These are phyloP conservation scores for Fusarium concolor DNA, from an alignment of 2,329 filamentous ascomycete species.

Conservation along the genomic window DNA sequence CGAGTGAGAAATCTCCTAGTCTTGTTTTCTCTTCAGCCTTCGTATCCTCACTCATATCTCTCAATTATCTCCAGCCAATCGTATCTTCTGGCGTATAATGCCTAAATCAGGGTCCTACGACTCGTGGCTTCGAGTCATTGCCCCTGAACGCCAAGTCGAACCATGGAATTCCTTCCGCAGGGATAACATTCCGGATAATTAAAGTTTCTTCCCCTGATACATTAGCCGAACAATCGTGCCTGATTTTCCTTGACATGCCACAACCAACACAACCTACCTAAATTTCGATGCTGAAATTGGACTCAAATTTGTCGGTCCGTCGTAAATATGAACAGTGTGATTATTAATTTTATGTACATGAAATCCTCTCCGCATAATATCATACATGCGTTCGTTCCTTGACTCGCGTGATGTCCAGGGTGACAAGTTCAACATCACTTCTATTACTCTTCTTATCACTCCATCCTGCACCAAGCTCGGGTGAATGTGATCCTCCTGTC, in stretches of 20 bases:
- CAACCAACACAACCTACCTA: background rate
- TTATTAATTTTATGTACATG: background rate
- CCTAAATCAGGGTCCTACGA: background rate
- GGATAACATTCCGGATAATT: background rate
- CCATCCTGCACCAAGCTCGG: conserved; percentile 16
- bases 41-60: background rate
- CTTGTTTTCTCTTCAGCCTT: background rate
- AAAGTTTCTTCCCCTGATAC: background rate
- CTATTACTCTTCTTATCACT: conserved; percentile 30
- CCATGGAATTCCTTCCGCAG: background rate
- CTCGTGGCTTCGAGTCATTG: background rate
- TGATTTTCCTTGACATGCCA: background rate
- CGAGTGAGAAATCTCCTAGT: rapidly evolving
- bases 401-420: background rate
- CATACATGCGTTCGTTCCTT: conserved; percentile 1
- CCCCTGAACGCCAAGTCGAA: background rate
- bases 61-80: background rate
- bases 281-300: background rate
- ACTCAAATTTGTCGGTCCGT: background rate
- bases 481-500: conserved; percentile 2
- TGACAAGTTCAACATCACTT: conserved; percentile 25
- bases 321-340: background rate
- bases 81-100: background rate
- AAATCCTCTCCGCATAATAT: background rate
- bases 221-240: background rate